Evolutionary conservation across 1,284 basidiomycete genomes (phyloP).

Genomic region (Rhodotorula sp.): DNA sequence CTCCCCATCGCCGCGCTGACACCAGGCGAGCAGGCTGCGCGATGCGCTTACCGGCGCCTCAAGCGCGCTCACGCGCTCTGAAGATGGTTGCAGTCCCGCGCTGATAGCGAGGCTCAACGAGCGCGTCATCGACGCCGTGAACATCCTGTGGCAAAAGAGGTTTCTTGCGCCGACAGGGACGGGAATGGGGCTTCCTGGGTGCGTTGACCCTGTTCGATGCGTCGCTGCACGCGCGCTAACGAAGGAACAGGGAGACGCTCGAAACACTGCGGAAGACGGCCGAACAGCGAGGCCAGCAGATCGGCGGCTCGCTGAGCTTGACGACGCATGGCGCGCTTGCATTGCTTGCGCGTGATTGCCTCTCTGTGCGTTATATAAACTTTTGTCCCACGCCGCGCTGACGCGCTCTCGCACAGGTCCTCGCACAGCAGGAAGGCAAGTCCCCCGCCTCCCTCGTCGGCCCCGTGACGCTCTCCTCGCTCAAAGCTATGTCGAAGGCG

Average conservation of each 20-base stretch:
- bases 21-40: slow-evolving; percentile 11
- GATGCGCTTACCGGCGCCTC: slow-evolving; percentile 20
- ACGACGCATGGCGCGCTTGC: slow-evolving; percentile 24
- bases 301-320: neutral
- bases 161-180: slow-evolving; percentile 2
- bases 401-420: neutral
- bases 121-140: slow-evolving; percentile 19
- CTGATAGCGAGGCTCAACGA: slow-evolving; percentile 21
- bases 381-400: neutral
- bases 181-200: slow-evolving; percentile 7
- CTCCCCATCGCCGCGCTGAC: too few relatives aligned
- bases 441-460: neutral
- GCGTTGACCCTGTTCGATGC: neutral
- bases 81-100: neutral
- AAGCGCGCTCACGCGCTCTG: slow-evolving; percentile 7
- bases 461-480: neutral
- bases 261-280: neutral
- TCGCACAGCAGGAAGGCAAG: neutral
- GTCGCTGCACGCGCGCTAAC: neutral
- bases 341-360: slow-evolving; percentile 1
- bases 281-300: neutral
- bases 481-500: slow-evolving; percentile 18
- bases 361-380: neutral
- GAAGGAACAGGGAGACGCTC: slow-evolving; percentile 7
- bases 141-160: slow-evolving; percentile 18